Base-by-base conservation (phyloP, 78 protist species). In the Mastigamoeba balamuthi region DNA sequence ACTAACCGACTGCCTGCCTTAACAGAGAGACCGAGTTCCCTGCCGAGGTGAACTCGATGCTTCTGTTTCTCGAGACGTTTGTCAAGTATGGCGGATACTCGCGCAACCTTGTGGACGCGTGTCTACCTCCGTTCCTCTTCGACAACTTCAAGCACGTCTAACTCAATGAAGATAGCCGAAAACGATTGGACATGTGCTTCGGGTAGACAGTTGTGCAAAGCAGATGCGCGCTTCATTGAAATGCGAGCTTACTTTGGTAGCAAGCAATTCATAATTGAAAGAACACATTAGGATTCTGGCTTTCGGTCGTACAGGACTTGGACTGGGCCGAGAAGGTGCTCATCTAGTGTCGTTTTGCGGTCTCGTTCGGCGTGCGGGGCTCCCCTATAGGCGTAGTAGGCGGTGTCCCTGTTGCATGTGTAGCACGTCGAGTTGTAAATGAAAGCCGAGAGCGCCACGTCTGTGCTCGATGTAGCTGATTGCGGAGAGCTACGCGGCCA, bases 11-110 rank as follows among this genome's bases (percentile, higher is more conserved):
- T 48, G 75, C 71, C 17, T 40, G 52, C 38, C 69, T 39, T 10
- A 75, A 83, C 41, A 37, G 40, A 23, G 84, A 53, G 5, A 75
- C 40, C 4, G 91, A 84, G 10, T 58, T 82, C 39, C 88, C 93
- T 36, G 88, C 73, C 35, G 93, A 89, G 39, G 91, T 86, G n/a
- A 23, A 37, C 35, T 69, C 80, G 25, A 36, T 68, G 38, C 58
- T 86, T 7, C 37, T 81, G 40, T 86, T 89, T 74, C 53, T 90
- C n/a, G 88, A 86, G 28, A 84, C 86, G 53, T 84, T 87, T 58
- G 78, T 85, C 76, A 76, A 74, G 71, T 80, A 72, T 38, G 52
- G 83, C 66, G 69, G 66, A 3, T 48, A 73, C 36, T 33, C 68
- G 28, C 80, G 90, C 58, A 75, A 80, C 36, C 40, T 69, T 0